These are phyloP conservation scores for Ceratocystiopsis brevicomis DNA, from an alignment of 2,329 filamentous ascomycete species.

Conservation along the genomic window DNA sequence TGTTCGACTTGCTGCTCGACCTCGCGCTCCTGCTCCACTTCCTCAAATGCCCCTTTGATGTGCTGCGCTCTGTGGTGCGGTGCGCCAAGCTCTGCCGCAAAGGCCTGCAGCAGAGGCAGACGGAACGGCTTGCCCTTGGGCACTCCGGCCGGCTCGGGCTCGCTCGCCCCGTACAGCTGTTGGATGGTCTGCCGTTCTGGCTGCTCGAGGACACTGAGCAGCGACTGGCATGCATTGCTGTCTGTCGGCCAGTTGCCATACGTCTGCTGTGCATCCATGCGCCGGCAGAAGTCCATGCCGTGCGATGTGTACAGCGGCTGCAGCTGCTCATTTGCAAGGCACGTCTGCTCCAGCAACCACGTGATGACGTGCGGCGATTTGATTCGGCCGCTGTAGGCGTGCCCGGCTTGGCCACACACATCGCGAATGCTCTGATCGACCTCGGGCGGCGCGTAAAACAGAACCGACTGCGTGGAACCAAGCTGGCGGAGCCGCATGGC, in stretches of 20 bases:
- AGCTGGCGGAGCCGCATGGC: conserved; percentile 48
- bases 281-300: conserved; percentile 39
- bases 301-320: conserved; percentile 40
- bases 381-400: conserved; percentile 6
- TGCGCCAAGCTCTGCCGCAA: conserved; percentile 14
- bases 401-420: conserved; percentile 12
- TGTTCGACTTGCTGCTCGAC: conserved; percentile 38
- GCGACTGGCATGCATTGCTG: conserved; percentile 17
- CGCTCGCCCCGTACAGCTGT: conserved; percentile 29
- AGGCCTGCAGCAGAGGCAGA: conserved; percentile 10
- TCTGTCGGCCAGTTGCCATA: conserved; percentile 23
- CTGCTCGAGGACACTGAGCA: conserved; percentile 26
- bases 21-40: conserved; percentile 41
- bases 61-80: conserved; percentile 13
- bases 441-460: conserved; percentile 38
- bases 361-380: conserved; percentile 24
- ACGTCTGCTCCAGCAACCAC: conserved; percentile 49
- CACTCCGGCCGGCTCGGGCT: conserved; percentile 8
- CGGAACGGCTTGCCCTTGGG: conserved; percentile 8
- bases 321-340: conserved; percentile 37
- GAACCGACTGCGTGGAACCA: conserved; percentile 31
- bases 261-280: conserved; percentile 27
- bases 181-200: conserved; percentile 37
- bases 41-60: conserved; percentile 28
- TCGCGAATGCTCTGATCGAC: conserved; percentile 42